Evolutionary conservation across 2,329 filamentous ascomycete genomes (phyloP).

Genomic region (Cryphonectria nitschkei): DNA sequence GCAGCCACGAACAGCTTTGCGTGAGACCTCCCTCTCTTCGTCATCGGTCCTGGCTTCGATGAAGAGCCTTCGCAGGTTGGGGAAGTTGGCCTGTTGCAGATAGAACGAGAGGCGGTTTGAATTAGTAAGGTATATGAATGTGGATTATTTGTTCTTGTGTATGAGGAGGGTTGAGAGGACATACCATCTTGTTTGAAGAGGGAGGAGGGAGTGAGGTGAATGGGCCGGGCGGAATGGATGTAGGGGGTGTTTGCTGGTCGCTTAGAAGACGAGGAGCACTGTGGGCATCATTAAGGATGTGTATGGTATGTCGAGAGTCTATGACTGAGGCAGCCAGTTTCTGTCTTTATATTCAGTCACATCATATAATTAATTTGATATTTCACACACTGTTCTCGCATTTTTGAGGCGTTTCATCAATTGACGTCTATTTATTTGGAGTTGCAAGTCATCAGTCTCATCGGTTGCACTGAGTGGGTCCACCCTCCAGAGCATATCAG

Average conservation of each 20-base stretch:
- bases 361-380: background rate
- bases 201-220: background rate
- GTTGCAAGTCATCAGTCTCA: background rate
- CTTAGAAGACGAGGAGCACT: background rate
- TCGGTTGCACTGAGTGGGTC: background rate
- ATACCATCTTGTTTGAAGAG: background rate
- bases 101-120: background rate
- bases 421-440: background rate
- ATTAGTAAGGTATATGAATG: background rate
- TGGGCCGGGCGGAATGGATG: background rate
- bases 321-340: background rate
- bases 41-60: constrained; percentile 26
- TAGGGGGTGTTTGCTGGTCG: background rate
- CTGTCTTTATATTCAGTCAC: background rate
- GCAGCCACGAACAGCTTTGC: constrained; percentile 70
- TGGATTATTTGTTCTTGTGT: background rate
- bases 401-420: background rate
- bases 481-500: constrained; percentile 5
- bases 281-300: background rate
- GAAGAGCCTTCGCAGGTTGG: constrained; percentile 29
- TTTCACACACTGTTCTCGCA: background rate
- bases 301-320: background rate
- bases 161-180: background rate
- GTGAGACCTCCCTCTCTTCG: constrained; percentile 85
- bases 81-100: constrained; percentile 26